Evolutionary conservation across 306 rosid species (phyloP), one percentile per base, ranked within the genome.

Genomic region (Cicer chorassanicum): DNA sequence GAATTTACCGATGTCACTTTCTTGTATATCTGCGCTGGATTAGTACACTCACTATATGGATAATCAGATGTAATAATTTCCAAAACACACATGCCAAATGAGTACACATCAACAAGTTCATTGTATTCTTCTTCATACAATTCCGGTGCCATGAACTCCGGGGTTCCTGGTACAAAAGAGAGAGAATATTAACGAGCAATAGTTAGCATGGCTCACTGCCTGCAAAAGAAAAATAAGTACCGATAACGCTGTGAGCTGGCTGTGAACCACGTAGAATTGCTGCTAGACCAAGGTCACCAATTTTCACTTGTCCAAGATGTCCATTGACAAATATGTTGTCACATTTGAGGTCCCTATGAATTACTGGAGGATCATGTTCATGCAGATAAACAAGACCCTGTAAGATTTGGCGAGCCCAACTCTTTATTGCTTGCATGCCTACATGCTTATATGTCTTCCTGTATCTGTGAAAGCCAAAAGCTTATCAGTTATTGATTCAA

Each of bases 111-210:
- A 69, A 93, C 98, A 9, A 93, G 98, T 72, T 89, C 98, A 61
- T 88, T 86, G 89, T 93, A 91, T 77, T 91, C 86, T 75, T 93
- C 98, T 62, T 91, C 98, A 29, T 93, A 91, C 34, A 93, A 45
- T 77, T 93, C 98, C 13, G 98, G 98, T 34, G 98, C 98, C 97
- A 93, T 93, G 82, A 93, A 93, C 83, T 93, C 98, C 0, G 98
- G 97, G 16, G 98, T 93, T 77, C 98, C 98, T 93, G 40, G 55
- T 6, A 72, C 51, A 51, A 41, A 8, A 16, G 66, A 70, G 51
- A 42, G 36, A 70, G 51, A 19, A 8, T 16, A 46, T 34, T 54
- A 11, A 66, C 45, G 34, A 9, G 13, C 40, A 41, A 65, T 9
- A 51, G 45, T 59, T 60, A 8, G 45, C 57, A 41, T 65, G 76